Conservation (phyloP, 2,329 filamentous ascomycete species). For the Aspergillus tanneri region DNA sequence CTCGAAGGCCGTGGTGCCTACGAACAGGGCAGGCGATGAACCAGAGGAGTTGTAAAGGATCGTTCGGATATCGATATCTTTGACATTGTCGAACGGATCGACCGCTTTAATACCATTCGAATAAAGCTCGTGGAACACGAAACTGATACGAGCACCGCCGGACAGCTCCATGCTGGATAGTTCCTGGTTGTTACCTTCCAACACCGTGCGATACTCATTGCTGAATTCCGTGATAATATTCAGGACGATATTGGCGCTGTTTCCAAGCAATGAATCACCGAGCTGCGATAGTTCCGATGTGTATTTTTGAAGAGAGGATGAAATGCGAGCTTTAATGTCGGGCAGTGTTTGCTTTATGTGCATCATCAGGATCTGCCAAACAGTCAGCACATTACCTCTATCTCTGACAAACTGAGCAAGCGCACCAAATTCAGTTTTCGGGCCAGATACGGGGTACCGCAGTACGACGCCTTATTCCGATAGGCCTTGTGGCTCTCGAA, state of each 20-base stretch:
- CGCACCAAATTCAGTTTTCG: constrained; percentile 84
- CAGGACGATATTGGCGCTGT: constrained; percentile 92
- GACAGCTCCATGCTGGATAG: constrained; percentile 92
- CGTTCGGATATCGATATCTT: constrained; percentile 95
- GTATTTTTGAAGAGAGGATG: constrained; percentile 93
- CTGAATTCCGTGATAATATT: constrained; percentile 99
- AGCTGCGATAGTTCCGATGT: constrained; percentile 74
- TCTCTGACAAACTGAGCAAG: neutral
- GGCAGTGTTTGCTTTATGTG: constrained; percentile 99
- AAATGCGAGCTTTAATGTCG: constrained; percentile 96
- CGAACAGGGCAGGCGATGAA: constrained; percentile 92
- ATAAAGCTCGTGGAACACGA: constrained; percentile 98
- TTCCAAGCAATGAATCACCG: constrained; percentile 92
- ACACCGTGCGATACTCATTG: constrained; percentile 92
- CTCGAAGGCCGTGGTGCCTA: constrained; percentile 97
- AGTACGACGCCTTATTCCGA: constrained; percentile 97
- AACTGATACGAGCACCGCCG: constrained; percentile 95
- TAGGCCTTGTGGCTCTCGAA: constrained; percentile 99
- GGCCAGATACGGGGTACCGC: constrained; percentile 93
- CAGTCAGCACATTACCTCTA: constrained; percentile 31
- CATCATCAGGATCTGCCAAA: constrained; percentile 90
- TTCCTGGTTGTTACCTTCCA: constrained; percentile 96
- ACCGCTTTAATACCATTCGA: constrained; percentile 96
- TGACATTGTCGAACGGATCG: constrained; percentile 95
- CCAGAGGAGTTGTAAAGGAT: constrained; percentile 99